Evolutionary conservation across 2,329 filamentous ascomycete species (phyloP).

Genomic region (Pseudogymnoascus sp.): DNA sequence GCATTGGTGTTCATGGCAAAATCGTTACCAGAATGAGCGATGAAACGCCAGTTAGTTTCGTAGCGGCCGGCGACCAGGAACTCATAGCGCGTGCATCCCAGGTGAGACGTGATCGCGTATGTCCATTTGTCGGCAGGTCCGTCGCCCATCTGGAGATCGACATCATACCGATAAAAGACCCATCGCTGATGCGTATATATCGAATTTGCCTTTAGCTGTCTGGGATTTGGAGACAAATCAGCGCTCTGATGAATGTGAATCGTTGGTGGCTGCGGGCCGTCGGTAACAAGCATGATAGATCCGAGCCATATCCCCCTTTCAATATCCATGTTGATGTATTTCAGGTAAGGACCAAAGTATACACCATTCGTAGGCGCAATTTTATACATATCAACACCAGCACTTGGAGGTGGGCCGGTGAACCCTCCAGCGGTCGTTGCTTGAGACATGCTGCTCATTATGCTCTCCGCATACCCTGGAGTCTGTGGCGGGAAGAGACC

Average conservation of each 20-base stretch:
- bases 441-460: slow-evolving; percentile 71
- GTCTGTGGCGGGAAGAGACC: slow-evolving; percentile 70
- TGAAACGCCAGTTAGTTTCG: slow-evolving; percentile 91
- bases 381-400: slow-evolving; percentile 91
- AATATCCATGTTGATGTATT: slow-evolving; percentile 96
- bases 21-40: slow-evolving; percentile 93
- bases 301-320: slow-evolving; percentile 87
- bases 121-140: slow-evolving; percentile 80
- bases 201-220: slow-evolving; percentile 72
- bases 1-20: slow-evolving; percentile 83
- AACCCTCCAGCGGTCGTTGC: slow-evolving; percentile 77
- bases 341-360: slow-evolving; percentile 92
- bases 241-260: slow-evolving; percentile 89
- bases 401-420: slow-evolving; percentile 76
- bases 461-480: slow-evolving; percentile 77
- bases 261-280: slow-evolving; percentile 84
- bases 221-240: slow-evolving; percentile 86
- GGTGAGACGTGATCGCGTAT: slow-evolving; percentile 92
- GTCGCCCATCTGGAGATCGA: slow-evolving; percentile 87
- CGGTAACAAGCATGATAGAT: slow-evolving; percentile 87
- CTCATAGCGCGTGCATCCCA: slow-evolving; percentile 96
- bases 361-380: slow-evolving; percentile 90
- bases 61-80: slow-evolving; percentile 87
- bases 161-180: slow-evolving; percentile 92
- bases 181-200: slow-evolving; percentile 89